Percentiles rank a stretch among this genome's conserved stretches.
phyloP scores from a whole-genome alignment of 2,329 filamentous ascomycete genomes.

The Scorias spongiosa region DNA sequence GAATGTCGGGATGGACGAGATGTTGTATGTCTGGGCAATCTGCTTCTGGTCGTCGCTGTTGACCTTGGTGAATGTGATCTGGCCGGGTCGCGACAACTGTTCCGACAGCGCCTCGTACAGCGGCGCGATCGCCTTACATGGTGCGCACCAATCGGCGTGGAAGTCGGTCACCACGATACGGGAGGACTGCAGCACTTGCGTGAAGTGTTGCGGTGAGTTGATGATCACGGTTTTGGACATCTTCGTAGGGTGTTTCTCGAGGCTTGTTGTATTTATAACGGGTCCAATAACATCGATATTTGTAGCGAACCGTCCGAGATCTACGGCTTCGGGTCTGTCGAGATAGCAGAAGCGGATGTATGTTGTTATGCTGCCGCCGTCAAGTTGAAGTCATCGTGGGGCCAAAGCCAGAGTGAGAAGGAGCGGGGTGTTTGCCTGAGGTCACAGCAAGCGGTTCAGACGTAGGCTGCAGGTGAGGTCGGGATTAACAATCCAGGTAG shows the following conservation, averaged over 20 bases:
- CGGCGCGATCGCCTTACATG: conserved; percentile 72
- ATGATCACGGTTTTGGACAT: conserved; percentile 32
- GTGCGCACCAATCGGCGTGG: conserved; percentile 73
- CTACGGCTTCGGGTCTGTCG: background rate
- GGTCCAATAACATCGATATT: no score
- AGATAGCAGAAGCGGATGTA: conserved; percentile 3
- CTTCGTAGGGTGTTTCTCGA: conserved; percentile 7
- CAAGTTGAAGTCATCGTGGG: conserved; percentile 1
- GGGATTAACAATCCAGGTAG: background rate
- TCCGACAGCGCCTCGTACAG: conserved; percentile 63
- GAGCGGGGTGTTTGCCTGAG: background rate
- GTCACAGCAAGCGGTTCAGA: background rate
- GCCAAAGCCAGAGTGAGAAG: background rate
- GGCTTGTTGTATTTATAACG: conserved; percentile 1
- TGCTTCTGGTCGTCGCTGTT: conserved; percentile 65
- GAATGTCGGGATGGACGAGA: conserved; percentile 81
- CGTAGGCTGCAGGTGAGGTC: background rate
- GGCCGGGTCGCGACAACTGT: conserved; percentile 53
- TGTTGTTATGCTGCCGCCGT: no score
- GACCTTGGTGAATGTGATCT: conserved; percentile 75
- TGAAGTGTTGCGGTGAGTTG: conserved; percentile 26
- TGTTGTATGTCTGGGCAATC: conserved; percentile 55
- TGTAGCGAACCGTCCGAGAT: background rate
- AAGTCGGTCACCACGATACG: conserved; percentile 80
- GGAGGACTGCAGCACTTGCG: conserved; percentile 51